A percentile compares a stretch with the other conserved stretches of the same genome.
Conservation (phyloP, 257 asterid genomes). For the Fraxinus cuspidata region DNA sequence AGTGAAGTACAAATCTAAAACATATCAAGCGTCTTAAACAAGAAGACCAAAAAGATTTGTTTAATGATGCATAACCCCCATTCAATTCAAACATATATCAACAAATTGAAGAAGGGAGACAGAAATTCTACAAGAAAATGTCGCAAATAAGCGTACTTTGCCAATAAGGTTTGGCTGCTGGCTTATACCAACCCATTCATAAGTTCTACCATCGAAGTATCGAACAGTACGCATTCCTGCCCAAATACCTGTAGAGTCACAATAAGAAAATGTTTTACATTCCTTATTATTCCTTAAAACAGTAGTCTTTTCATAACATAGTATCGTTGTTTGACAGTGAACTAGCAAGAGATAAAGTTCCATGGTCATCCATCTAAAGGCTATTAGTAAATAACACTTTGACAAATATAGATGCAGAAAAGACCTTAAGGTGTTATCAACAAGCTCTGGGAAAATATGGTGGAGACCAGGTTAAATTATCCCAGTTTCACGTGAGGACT, state of each 20-base stretch:
- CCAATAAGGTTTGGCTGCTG: constrained; percentile 93
- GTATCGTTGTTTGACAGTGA: neutral
- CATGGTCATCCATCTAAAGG: neutral
- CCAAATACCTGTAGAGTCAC: constrained; percentile 73
- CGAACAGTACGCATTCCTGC: constrained; percentile 96
- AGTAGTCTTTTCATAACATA: neutral
- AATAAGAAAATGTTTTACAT: neutral
- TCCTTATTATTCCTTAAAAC: neutral
- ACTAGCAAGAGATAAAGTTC: neutral
- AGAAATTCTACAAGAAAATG: constrained; percentile 1
- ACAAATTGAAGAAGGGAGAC: neutral
- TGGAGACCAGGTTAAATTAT: neutral
- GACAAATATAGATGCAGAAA: neutral
- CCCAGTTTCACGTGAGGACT: neutral
- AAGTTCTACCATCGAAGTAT: constrained; percentile 90
- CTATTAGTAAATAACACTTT: neutral
- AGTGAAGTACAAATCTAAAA: neutral
- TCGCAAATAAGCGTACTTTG: constrained; percentile 55
- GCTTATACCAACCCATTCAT: constrained; percentile 97
- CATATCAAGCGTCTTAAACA: neutral
- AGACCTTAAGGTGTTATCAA: neutral
- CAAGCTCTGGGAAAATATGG: neutral
- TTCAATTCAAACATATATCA: neutral
- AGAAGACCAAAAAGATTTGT: neutral
- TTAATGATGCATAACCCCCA: neutral